Conservation (phyloP, 345 rosid species). For the Aethionema arabicum region DNA sequence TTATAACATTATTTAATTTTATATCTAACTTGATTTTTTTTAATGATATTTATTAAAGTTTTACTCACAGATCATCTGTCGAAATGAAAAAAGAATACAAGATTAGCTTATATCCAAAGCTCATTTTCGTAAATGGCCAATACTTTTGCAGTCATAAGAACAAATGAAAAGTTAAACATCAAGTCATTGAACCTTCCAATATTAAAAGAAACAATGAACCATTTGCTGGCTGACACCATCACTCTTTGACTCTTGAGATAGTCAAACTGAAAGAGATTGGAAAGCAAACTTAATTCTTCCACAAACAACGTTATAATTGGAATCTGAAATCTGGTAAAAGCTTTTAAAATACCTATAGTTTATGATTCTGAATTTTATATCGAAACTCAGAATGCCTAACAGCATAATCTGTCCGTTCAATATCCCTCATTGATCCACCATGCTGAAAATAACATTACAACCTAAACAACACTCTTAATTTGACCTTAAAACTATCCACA, state of each 20-base stretch:
- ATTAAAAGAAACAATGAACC: constrained; percentile 95
- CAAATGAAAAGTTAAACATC: neutral
- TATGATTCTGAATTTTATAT: constrained; percentile 99
- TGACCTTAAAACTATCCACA: too few relatives aligned
- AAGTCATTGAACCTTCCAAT: constrained; percentile 78
- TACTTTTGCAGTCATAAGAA: neutral
- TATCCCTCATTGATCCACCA: constrained; percentile 75
- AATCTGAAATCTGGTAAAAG: constrained; percentile 7
- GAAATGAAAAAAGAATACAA: constrained; percentile 16
- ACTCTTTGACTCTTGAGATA: constrained; percentile 98
- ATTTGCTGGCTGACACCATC: constrained; percentile 96
- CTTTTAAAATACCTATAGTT: constrained; percentile 75
- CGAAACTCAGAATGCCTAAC: constrained; percentile 97
- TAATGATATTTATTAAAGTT: constrained; percentile 3
- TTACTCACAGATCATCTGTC: too few relatives aligned
- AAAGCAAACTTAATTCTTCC: constrained; percentile 13
- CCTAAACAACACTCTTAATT: too few relatives aligned
- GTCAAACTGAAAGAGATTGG: constrained; percentile 69
- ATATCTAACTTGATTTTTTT: too few relatives aligned
- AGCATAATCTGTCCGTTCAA: constrained; percentile 68
- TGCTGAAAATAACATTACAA: constrained; percentile 50
- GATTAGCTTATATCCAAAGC: too few relatives aligned
- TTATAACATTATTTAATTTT: too few relatives aligned
- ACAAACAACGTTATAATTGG: constrained; percentile 1
- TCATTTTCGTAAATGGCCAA: too few relatives aligned